Conservation (phyloP, 169 alveolate genomes). For the Eimeria brunetti region DNA sequence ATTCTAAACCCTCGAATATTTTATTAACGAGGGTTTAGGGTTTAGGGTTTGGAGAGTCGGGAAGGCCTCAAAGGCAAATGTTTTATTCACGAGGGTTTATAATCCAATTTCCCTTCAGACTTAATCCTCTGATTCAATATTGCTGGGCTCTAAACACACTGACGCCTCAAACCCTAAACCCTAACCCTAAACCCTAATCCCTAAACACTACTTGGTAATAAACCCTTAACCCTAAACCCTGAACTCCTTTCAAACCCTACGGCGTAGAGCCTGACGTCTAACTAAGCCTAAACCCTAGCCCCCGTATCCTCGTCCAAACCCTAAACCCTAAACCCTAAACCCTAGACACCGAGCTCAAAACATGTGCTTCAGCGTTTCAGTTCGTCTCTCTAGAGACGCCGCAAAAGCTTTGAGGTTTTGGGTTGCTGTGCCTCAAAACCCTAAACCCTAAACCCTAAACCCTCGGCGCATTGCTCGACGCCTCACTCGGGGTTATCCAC, state of each 20-base stretch:
- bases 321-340: background rate
- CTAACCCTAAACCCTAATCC: background rate
- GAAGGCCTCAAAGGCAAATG: background rate
- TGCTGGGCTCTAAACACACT: too few relatives aligned
- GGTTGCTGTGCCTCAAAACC: background rate
- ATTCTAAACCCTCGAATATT: too few relatives aligned
- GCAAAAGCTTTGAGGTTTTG: background rate
- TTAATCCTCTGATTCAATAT: background rate
- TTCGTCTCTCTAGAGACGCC: background rate
- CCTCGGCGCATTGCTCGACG: background rate
- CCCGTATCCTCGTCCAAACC: background rate
- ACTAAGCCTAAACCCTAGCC: background rate
- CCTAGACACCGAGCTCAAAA: background rate
- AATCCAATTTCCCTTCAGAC: too few relatives aligned
- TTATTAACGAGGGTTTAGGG: too few relatives aligned
- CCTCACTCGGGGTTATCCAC: conserved; percentile 50
- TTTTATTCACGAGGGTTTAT: too few relatives aligned
- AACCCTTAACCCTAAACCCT: background rate
- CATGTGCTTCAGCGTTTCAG: background rate
- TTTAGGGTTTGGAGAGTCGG: background rate
- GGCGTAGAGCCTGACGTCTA: too few relatives aligned
- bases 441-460: conserved; percentile 30
- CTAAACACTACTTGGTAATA: background rate
- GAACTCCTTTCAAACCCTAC: too few relatives aligned
- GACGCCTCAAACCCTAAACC: background rate